phyloP scores from a whole-genome alignment of 768 basidiomycete genomes.

The Megacollybia marginata region DNA sequence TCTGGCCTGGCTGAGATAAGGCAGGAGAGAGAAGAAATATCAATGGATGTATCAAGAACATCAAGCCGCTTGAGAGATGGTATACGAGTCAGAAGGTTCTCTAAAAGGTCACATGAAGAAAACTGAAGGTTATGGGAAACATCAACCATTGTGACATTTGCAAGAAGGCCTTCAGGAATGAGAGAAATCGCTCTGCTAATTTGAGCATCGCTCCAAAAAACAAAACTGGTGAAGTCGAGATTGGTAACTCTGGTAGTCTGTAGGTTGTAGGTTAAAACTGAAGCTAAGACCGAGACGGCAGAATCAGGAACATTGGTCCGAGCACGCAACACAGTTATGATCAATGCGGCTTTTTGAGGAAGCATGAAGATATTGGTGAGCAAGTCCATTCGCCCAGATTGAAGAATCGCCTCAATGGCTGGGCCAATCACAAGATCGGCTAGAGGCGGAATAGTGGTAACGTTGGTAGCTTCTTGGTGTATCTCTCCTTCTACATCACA shows the following conservation, averaged over 20 bases:
- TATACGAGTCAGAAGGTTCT: constrained; percentile 11
- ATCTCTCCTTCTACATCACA: background rate
- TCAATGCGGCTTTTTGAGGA: constrained; percentile 17
- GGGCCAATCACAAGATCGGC: constrained; percentile 18
- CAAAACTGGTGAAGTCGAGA: constrained; percentile 17
- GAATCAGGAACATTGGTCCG: constrained; percentile 18
- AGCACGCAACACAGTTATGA: constrained; percentile 12
- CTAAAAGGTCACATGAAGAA: constrained; percentile 16
- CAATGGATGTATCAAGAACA: constrained; percentile 17
- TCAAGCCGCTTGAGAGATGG: constrained; percentile 18
- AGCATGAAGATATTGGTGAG: constrained; percentile 23
- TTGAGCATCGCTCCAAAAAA: constrained; percentile 15
- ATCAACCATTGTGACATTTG: constrained; percentile 13
- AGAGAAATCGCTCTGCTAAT: constrained; percentile 9
- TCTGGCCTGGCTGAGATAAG: constrained; percentile 16
- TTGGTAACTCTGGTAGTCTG: constrained; percentile 11
- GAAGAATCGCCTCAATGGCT: constrained; percentile 18
- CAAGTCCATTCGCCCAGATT: constrained; percentile 12
- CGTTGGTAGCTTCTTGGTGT: background rate
- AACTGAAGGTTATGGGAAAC: constrained; percentile 18
- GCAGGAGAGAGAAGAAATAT: constrained; percentile 9
- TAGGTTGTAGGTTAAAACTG: constrained; percentile 11
- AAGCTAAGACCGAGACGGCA: constrained; percentile 16
- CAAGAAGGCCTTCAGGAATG: constrained; percentile 1
- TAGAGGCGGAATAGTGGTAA: constrained; percentile 13